These are phyloP conservation scores for Scolecobasidium constrictum DNA, from an alignment of 2,329 filamentous ascomycete genomes.

Conservation along the genomic window DNA sequence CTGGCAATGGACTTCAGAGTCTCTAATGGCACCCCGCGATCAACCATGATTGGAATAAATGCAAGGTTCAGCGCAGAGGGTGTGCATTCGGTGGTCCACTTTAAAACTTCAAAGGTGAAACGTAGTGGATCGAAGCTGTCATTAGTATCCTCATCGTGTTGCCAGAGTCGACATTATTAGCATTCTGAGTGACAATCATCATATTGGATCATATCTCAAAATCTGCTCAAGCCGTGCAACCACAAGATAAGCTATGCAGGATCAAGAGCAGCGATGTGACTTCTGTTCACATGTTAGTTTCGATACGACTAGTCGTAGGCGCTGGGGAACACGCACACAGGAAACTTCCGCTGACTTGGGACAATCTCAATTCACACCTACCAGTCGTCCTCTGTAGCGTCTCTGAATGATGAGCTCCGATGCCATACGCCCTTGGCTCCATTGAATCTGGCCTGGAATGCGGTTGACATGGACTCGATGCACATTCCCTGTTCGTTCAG, in stretches of 20 bases:
- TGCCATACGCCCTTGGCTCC: constrained; percentile 71
- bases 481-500: constrained; percentile 36
- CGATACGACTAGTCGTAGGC: too few species aligned
- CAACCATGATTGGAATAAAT: constrained; percentile 56
- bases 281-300: too few species aligned
- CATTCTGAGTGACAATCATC: too few species aligned
- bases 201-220: too few species aligned
- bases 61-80: constrained; percentile 53
- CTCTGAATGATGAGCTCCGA: constrained; percentile 40
- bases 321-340: too few species aligned
- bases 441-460: constrained; percentile 59
- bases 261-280: too few species aligned
- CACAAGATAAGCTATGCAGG: too few species aligned
- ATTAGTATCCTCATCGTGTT: constrained; percentile 36
- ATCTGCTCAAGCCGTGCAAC: too few species aligned
- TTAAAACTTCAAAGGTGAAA: constrained; percentile 55
- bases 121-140: constrained; percentile 34
- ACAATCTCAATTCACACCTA: constrained; percentile 53
- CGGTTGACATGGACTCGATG: constrained; percentile 45
- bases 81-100: constrained; percentile 34
- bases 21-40: constrained; percentile 39
- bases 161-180: too few species aligned
- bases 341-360: constrained; percentile 59
- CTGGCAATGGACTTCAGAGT: constrained; percentile 35
- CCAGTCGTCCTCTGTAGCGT: constrained; percentile 28